Conservation (phyloP, 192 early-diverging fungal genomes). For the Ambispora gerdemannii region DNA sequence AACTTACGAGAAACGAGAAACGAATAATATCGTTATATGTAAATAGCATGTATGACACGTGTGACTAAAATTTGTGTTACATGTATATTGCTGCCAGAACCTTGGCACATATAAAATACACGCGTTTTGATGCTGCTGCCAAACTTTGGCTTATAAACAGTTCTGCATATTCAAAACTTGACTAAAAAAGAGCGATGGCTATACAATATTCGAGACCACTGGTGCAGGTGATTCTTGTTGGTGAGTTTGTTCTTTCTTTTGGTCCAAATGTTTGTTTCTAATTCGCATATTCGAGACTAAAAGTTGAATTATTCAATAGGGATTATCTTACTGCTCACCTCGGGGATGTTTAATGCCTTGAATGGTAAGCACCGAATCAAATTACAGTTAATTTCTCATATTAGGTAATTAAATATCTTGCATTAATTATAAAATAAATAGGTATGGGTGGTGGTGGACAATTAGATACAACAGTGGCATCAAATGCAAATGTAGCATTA, state of each 20-base stretch:
- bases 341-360: constrained; percentile 30
- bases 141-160: no score
- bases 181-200: no score
- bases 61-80: no score
- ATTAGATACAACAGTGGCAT: constrained; percentile 53
- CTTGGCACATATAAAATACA: no score
- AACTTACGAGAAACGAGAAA: no score
- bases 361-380: not conserved
- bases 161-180: no score
- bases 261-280: not conserved
- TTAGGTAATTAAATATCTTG: not conserved
- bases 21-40: no score
- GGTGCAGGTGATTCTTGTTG: constrained; percentile 17
- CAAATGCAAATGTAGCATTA: constrained; percentile 76
- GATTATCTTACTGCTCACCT: not conserved
- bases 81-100: no score
- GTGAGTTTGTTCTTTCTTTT: not conserved
- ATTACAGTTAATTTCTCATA: not conserved
- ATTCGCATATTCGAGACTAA: not conserved
- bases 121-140: no score
- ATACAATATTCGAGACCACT: constrained; percentile 27
- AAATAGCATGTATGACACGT: no score
- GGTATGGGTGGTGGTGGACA: constrained; percentile 68
- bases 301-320: not conserved
- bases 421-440: constrained; percentile 31